Base-by-base conservation (phyloP, 805 yeast genomes). In the Lipomyces spencermartinsiae region DNA sequence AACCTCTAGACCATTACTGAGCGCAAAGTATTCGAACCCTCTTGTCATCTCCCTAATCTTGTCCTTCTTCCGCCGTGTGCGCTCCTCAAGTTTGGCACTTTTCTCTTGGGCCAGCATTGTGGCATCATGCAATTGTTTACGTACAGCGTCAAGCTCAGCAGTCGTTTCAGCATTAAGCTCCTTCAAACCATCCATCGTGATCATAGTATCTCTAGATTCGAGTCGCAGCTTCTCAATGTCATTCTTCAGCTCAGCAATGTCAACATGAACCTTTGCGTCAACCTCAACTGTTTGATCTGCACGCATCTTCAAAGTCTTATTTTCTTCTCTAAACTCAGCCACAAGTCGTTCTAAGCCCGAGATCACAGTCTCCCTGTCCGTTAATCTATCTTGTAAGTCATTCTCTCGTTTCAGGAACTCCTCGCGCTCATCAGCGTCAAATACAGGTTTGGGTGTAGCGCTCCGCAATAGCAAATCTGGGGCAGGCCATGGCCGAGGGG, bases 371-470 rank as follows among this genome's bases (percentile, higher is more conserved):
- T 78, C 80, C 34, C 74, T 73, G 54, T 76, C 78, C 1, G 74
- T 63, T 25, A 78, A 59, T 53, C 68, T 74, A 61, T 77, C 80
- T 63, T 77, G 78, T 19, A 76, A 53, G 57, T 78, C 79, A 60
- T 75, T 75, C 61, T 78, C 79, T 0, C 77, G 74, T n/a, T 68
- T 65, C 51, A 77, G 57, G 53, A 68, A 74, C 62, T 76, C 78
- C 14, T 72, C 74, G 4, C 56, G 35, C 33, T 63, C 62, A 31
- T 73, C 73, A 12, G 70, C 58, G 22, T 71, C 73, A 29, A 25
- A 4, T 9, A 49, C 43, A 31, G 67, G 19, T 35, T n/a, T 22
- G 7, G 70, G 65, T 2, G 67, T 37, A 12, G 19, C 59, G 29
- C 67, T 64, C 16, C 43, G 34, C n/a, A 39, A 34, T 25, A 61